Conservation (phyloP, 1,139 yeast genomes). For the Nakaseomyces delphensis region DNA sequence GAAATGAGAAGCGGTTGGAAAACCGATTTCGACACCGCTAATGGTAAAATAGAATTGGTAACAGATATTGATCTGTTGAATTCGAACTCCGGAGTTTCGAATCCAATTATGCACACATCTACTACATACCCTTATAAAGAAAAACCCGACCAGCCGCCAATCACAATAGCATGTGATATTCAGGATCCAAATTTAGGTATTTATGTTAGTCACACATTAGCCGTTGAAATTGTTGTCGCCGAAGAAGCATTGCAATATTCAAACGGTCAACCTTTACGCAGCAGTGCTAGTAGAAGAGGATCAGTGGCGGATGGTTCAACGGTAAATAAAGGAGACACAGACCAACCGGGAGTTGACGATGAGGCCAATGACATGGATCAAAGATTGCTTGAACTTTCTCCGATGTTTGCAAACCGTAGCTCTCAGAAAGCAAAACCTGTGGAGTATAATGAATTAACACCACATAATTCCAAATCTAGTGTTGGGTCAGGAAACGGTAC, state of each 20-base stretch:
- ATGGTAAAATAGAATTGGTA: slow-evolving; percentile 68
- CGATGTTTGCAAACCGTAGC: slow-evolving; percentile 34
- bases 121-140: slow-evolving; percentile 25
- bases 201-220: slow-evolving; percentile 60
- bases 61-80: slow-evolving; percentile 55
- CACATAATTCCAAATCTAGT: slow-evolving; percentile 13
- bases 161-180: slow-evolving; percentile 69
- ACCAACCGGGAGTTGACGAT: background rate
- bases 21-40: slow-evolving; percentile 61
- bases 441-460: slow-evolving; percentile 14
- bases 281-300: slow-evolving; percentile 10
- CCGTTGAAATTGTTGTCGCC: slow-evolving; percentile 85
- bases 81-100: slow-evolving; percentile 48
- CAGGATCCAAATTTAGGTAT: slow-evolving; percentile 78
- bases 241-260: slow-evolving; percentile 59
- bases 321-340: background rate
- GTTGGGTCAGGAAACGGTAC: slow-evolving; percentile 9
- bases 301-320: slow-evolving; percentile 14
- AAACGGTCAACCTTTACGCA: slow-evolving; percentile 28
- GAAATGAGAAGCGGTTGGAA: slow-evolving; percentile 91
- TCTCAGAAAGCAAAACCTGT: slow-evolving; percentile 16
- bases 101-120: slow-evolving; percentile 32
- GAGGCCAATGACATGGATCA: slow-evolving; percentile 28
- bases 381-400: slow-evolving; percentile 37
- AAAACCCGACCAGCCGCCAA: slow-evolving; percentile 26